These are phyloP conservation scores for Tetradesmus obliquus DNA, from an alignment of 139 green algal species.

Conservation along the genomic window DNA sequence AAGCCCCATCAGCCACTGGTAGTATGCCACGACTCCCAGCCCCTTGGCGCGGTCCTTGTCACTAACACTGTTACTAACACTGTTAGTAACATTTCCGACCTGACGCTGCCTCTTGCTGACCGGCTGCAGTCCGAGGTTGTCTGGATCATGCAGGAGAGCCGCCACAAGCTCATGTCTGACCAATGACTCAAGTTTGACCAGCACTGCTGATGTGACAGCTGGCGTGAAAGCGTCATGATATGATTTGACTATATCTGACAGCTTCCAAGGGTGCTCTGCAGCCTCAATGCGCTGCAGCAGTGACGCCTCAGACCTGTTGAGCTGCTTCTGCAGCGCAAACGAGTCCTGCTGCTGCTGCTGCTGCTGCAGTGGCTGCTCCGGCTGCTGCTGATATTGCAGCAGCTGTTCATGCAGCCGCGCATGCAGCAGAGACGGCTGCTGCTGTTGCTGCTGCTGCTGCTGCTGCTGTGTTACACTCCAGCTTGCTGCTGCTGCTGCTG, in stretches of 20 bases:
- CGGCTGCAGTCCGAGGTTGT: neutral
- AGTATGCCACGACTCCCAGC: neutral
- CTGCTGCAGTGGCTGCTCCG: neutral
- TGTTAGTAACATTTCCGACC: too few relatives aligned
- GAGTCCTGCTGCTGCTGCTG: neutral
- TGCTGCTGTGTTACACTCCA: neutral
- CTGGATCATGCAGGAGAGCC: neutral
- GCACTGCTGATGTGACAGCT: neutral
- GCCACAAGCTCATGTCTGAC: neutral
- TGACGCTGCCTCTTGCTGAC: neutral
- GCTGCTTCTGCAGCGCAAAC: neutral
- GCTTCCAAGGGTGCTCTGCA: neutral
- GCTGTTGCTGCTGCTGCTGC: neutral
- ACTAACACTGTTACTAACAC: neutral
- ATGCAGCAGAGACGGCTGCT: neutral
- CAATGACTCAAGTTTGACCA: neutral
- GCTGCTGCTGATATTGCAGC: neutral
- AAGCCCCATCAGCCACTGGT: neutral
- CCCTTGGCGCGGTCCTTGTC: neutral
- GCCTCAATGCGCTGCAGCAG: neutral
- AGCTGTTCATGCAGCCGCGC: neutral
- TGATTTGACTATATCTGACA: neutral
- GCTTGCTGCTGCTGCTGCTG: neutral
- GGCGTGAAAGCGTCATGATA: neutral
- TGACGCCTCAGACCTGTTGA: neutral